phyloP scores from a whole-genome alignment of 2,329 filamentous ascomycete species.

The Pseudogymnoascus verrucosus region DNA sequence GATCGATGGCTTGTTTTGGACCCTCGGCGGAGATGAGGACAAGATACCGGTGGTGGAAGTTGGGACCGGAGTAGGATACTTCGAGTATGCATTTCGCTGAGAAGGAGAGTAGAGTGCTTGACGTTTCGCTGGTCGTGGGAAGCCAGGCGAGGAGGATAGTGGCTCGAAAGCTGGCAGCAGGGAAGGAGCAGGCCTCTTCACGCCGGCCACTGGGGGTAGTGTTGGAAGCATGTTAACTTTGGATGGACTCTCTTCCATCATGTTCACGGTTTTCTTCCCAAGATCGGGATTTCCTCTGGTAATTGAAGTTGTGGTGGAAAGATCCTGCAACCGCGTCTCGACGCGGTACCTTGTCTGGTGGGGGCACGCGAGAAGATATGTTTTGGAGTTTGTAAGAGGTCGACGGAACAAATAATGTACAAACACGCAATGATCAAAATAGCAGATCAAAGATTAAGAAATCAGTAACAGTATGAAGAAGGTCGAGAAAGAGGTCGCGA shows the following conservation, averaged over 20 bases:
- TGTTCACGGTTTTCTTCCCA: conserved; percentile 18
- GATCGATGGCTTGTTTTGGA: conserved; percentile 40
- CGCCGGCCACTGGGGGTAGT: conserved; percentile 32
- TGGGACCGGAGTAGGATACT: conserved; percentile 88
- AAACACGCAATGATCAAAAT: background rate
- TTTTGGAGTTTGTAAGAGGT: background rate
- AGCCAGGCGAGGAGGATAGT: conserved; percentile 66
- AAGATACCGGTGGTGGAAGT: conserved; percentile 90
- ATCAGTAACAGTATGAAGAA: background rate
- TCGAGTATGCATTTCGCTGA: conserved; percentile 32
- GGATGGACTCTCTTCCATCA: conserved; percentile 30
- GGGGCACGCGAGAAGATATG: conserved; percentile 4
- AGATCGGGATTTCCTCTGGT: background rate
- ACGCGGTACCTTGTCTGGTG: conserved; percentile 1
- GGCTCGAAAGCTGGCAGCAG: conserved; percentile 74
- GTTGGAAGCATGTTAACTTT: conserved; percentile 24
- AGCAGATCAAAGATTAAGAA: background rate
- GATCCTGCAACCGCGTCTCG: conserved; percentile 7
- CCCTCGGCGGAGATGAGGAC: conserved; percentile 70
- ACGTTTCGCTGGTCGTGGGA: conserved; percentile 62
- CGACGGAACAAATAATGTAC: conserved; percentile 1
- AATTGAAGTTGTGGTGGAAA: conserved; percentile 5
- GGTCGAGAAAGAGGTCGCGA: background rate
- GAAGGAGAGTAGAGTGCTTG: conserved; percentile 44
- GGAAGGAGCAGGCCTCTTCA: conserved; percentile 57